phyloP scores from a whole-genome alignment of 345 rosid genomes.

The Alliaria petiolata region DNA sequence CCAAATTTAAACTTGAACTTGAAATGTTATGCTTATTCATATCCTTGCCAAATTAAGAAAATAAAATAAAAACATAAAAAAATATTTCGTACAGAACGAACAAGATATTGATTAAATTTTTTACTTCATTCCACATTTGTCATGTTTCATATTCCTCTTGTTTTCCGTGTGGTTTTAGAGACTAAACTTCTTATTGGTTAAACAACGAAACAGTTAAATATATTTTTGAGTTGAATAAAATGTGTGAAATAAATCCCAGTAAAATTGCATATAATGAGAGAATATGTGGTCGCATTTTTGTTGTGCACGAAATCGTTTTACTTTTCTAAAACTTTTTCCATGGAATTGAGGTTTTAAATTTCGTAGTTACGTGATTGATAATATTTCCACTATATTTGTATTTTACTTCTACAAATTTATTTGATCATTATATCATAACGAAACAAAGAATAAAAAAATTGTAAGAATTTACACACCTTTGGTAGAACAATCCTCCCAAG shows the following conservation, averaged over 20 bases:
- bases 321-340: background rate
- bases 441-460: constrained; percentile 6
- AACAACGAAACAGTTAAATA: background rate
- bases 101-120: background rate
- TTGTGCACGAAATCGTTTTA: background rate
- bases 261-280: background rate
- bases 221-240: background rate
- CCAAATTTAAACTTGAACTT: background rate
- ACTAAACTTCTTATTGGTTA: background rate
- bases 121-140: background rate
- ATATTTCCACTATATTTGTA: background rate
- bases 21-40: background rate
- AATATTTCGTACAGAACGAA: background rate
- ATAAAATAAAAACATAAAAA: background rate
- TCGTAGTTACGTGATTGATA: background rate
- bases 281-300: background rate
- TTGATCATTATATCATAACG: background rate
- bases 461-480: constrained; percentile 52
- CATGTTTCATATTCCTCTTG: background rate
- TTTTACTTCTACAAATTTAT: background rate
- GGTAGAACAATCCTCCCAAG: constrained; percentile 86
- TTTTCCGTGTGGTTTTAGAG: background rate
- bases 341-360: background rate
- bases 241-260: background rate
- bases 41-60: background rate